phyloP scores from a whole-genome alignment of 148 eudicot species.

The Agrostemma githago region DNA sequence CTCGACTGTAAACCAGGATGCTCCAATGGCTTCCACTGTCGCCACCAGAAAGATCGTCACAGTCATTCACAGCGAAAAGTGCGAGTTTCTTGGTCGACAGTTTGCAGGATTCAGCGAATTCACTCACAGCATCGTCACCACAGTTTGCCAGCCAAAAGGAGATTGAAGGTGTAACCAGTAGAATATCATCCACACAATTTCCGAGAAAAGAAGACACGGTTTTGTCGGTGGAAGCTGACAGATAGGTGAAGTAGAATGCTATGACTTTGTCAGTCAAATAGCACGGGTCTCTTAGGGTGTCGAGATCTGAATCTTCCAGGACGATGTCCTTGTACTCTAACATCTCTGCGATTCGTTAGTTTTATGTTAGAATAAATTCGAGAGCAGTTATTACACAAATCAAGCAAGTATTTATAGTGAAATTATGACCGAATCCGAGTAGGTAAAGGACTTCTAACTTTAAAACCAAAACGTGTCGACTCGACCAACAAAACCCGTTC shows the following conservation, averaged over 20 bases:
- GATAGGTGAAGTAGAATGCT: conserved; percentile 9
- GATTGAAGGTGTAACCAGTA: conserved; percentile 1
- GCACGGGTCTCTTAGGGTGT: conserved; percentile 4
- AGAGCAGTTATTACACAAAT: too few relatives aligned
- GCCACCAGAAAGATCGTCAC: not conserved
- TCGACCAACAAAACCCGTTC: too few relatives aligned
- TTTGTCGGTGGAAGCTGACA: not conserved
- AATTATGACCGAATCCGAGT: too few relatives aligned
- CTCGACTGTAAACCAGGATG: conserved; percentile 11
- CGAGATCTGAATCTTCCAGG: conserved; percentile 9
- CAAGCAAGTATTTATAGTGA: too few relatives aligned
- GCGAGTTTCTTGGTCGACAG: conserved; percentile 8
- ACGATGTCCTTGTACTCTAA: conserved; percentile 8
- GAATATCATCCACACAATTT: not conserved
- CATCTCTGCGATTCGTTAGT: not conserved
- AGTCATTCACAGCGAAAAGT: conserved; percentile 14
- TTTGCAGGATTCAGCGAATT: conserved; percentile 3
- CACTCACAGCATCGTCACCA: conserved; percentile 1
- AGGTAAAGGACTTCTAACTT: too few relatives aligned
- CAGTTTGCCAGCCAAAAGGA: conserved; percentile 12
- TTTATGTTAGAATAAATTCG: too few relatives aligned
- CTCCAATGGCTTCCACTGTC: conserved; percentile 21
- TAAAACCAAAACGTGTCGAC: too few relatives aligned
- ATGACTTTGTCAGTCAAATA: conserved; percentile 13
- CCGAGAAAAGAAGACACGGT: not conserved